Base-by-base conservation (phyloP, 768 basidiomycete genomes). In the Vishniacozyma victoriae region DNA sequence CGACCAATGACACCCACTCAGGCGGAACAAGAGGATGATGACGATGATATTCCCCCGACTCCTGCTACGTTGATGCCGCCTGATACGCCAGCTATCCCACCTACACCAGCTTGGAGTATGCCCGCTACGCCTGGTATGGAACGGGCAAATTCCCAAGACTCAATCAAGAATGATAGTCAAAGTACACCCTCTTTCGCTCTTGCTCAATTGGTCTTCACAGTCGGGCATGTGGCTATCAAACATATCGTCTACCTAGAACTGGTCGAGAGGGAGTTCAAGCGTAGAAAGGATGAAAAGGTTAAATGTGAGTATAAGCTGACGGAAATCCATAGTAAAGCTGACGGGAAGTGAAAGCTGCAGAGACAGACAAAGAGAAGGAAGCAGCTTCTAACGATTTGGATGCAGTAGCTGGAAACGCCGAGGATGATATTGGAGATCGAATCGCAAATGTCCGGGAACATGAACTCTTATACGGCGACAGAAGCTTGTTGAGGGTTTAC, bases 151-250 rank as follows among this genome's bases (percentile, higher is more conserved):
- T 41, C 41, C 11, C 36, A 41, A 24, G 19, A 46, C 16, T n/a
- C 29, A 9, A 33, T n/a, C 9, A 33, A 31, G 5, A 27, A 24
- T 1, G 42, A 50, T 24, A 53, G 48, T 27, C 41, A 46, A 5
- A 41, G 41, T 0, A 86, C 86, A 0, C 87, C 91, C 46, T 82
- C 85, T 3, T 95, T 95, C 67, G 81, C 84, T 54, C 79, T 99
- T 23, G 86, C 85, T 57, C 92, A 97, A 67, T 78, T 99, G n/a
- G 75, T 97, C 22, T 97, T 97, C 66, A 80, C 89, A 31, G 90
- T 96, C 16, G 95, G 95, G 0, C 95, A 97, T 69, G 86, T 93
- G 23, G 90, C 93, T 11, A 88, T 97, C 74, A 97, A 96, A 71
- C 93, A 99, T 41, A 88, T 96, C 48, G 91, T 93, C 14, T 95